These are phyloP conservation scores for Penicillium sp. DNA, from an alignment of 2,329 filamentous ascomycete species.

Conservation along the genomic window DNA sequence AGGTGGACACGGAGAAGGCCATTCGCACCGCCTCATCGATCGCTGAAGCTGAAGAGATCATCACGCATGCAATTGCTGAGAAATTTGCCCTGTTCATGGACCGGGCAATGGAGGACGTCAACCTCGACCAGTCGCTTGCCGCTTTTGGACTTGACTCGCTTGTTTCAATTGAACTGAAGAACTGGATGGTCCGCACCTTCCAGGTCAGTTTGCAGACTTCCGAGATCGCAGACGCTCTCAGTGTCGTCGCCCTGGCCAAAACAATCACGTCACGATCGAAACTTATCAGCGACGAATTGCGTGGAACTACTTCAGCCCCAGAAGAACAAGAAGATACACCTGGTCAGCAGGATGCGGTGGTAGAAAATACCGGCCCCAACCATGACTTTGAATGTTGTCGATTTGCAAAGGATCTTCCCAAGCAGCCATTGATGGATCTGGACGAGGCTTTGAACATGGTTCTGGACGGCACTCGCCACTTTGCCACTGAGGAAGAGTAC, in stretches of 20 bases:
- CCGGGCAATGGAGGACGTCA: slow-evolving; percentile 1
- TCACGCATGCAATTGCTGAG: neutral
- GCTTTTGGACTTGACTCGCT: slow-evolving; percentile 1
- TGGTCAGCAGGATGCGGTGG: neutral
- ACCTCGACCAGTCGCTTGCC: slow-evolving; percentile 1
- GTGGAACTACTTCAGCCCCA: neutral
- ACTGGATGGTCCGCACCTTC: slow-evolving; percentile 3
- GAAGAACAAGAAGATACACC: neutral
- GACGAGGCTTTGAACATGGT: neutral
- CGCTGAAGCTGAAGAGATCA: neutral
- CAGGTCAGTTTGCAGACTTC: slow-evolving; percentile 1
- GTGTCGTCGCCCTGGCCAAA: slow-evolving; percentile 1
- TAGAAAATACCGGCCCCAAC: neutral
- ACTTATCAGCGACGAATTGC: neutral
- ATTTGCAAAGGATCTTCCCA: slow-evolving; percentile 2
- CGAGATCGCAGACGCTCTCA: neutral
- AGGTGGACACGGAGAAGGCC: slow-evolving; percentile 1
- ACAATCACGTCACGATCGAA: neutral
- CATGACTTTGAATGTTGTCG: slow-evolving; percentile 1
- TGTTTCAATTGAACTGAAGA: slow-evolving; percentile 1
- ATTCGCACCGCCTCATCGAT: neutral
- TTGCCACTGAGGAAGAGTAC: slow-evolving; percentile 1
- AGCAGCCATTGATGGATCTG: neutral
- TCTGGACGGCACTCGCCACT: neutral
- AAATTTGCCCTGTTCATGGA: slow-evolving; percentile 1